These are phyloP conservation scores for Xenoacremonium recifei DNA, from an alignment of 2,329 filamentous ascomycete species.

Conservation along the genomic window DNA sequence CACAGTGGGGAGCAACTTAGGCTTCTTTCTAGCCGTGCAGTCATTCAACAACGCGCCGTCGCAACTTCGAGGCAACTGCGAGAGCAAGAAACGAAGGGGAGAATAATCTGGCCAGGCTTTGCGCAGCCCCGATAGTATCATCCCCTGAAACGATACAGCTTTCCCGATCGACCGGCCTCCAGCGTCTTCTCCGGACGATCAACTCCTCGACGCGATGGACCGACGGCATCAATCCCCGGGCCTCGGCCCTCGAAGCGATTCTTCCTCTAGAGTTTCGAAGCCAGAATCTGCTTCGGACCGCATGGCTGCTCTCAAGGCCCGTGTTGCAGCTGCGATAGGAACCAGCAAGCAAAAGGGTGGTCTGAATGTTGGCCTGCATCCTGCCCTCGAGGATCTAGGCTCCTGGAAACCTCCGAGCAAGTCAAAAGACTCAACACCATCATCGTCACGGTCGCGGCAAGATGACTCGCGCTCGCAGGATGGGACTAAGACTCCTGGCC, in stretches of 20 bases:
- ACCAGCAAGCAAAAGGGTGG: conserved; percentile 62
- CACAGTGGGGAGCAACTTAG: no score
- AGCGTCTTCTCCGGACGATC: no score
- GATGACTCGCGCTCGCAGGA: conserved; percentile 16
- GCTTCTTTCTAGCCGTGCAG: no score
- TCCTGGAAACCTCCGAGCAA: conserved; percentile 44
- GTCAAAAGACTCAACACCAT: conserved; percentile 28
- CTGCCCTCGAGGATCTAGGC: conserved; percentile 63
- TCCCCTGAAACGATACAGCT: no score
- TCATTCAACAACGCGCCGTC: no score
- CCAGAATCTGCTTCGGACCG: conserved; percentile 59
- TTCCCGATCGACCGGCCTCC: no score
- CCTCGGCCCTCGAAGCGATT: conserved; percentile 57
- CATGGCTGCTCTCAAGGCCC: conserved; percentile 75
- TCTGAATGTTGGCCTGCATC: conserved; percentile 73
- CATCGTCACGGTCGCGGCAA: conserved; percentile 13
- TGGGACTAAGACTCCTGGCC: conserved; percentile 18
- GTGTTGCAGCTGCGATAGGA: conserved; percentile 73
- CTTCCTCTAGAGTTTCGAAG: conserved; percentile 53
- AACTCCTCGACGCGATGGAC: conserved; percentile 41
- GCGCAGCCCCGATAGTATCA: no score
- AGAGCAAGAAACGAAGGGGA: no score
- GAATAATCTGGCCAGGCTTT: no score
- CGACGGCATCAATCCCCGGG: conserved; percentile 48
- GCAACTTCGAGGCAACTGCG: no score